Percentiles rank a stretch among this genome's conserved stretches.
Evolutionary conservation across 345 rosid genomes (phyloP).

Genomic region (Salix purpurea): DNA sequence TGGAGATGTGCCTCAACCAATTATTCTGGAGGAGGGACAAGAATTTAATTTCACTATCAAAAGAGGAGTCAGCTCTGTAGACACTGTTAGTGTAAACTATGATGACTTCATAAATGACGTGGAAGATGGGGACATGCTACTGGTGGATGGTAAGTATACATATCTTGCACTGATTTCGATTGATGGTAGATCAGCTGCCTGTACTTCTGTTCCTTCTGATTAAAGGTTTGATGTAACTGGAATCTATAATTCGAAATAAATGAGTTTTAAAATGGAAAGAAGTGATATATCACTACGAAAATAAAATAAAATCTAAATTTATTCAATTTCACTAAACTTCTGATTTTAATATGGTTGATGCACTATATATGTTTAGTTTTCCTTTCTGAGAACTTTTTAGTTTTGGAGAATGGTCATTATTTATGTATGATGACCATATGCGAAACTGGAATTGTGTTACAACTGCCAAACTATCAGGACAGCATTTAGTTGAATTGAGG

Average conservation of each 20-base stretch:
- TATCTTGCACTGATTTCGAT: neutral
- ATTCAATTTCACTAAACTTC: neutral
- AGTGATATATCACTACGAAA: neutral
- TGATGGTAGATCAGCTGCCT: neutral
- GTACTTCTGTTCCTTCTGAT: neutral
- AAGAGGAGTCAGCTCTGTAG: constrained; percentile 69
- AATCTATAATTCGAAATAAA: neutral
- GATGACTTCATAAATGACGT: constrained; percentile 88
- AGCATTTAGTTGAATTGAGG: neutral
- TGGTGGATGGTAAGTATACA: constrained; percentile 77
- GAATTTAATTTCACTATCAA: constrained; percentile 82
- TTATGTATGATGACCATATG: neutral
- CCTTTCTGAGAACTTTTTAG: neutral
- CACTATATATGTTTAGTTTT: neutral
- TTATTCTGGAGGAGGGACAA: constrained; percentile 68
- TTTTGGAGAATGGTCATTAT: neutral
- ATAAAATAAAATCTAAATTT: neutral
- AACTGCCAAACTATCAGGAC: neutral
- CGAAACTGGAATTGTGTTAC: neutral
- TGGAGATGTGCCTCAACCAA: constrained; percentile 89
- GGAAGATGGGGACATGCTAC: constrained; percentile 75
- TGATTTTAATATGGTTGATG: neutral
- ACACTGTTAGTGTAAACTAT: constrained; percentile 89
- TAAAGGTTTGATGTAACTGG: neutral
- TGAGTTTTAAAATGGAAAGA: neutral